phyloP scores from a whole-genome alignment of 139 green algal genomes.

The Auxenochlorella pyrenoidosa region DNA sequence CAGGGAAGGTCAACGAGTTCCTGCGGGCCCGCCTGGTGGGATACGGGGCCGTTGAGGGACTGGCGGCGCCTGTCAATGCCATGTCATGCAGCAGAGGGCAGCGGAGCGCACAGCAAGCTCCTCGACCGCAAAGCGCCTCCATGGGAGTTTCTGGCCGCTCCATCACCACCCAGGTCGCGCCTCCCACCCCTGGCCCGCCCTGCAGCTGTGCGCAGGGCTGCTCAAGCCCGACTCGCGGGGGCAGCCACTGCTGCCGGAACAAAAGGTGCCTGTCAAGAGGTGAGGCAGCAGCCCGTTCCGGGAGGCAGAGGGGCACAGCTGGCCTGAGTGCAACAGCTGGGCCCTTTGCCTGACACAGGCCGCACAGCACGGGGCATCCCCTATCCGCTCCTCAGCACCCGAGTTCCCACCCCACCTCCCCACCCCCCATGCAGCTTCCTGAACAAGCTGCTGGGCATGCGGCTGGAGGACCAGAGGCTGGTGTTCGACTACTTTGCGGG shows the following conservation, averaged over 20 bases:
- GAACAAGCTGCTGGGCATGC: slow-evolving; percentile 19
- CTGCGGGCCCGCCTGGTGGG: slow-evolving; percentile 19
- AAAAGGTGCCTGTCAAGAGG: slow-evolving; percentile 1
- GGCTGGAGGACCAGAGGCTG: slow-evolving; percentile 5
- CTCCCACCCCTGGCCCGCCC: not conserved
- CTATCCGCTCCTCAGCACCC: not conserved
- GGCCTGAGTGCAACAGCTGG: not conserved
- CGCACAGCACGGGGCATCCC: no score
- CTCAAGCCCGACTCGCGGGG: not conserved
- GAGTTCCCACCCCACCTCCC: not conserved
- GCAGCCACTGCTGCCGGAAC: not conserved
- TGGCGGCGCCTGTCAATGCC: not conserved
- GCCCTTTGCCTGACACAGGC: not conserved
- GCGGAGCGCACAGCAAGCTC: no score
- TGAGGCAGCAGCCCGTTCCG: not conserved
- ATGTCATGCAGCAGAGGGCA: no score
- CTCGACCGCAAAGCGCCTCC: no score
- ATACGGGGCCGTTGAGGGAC: not conserved
- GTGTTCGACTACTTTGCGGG: not conserved
- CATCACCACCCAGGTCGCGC: no score
- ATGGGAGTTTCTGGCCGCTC: no score
- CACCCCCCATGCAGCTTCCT: not conserved
- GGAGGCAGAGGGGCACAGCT: not conserved
- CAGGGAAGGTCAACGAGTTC: not conserved
- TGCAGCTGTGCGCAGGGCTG: not conserved